A percentile compares a stretch with the other conserved stretches of the same genome.
Evolutionary conservation across 306 rosid genomes (phyloP).

Genomic region (Cicer chorassanicum): DNA sequence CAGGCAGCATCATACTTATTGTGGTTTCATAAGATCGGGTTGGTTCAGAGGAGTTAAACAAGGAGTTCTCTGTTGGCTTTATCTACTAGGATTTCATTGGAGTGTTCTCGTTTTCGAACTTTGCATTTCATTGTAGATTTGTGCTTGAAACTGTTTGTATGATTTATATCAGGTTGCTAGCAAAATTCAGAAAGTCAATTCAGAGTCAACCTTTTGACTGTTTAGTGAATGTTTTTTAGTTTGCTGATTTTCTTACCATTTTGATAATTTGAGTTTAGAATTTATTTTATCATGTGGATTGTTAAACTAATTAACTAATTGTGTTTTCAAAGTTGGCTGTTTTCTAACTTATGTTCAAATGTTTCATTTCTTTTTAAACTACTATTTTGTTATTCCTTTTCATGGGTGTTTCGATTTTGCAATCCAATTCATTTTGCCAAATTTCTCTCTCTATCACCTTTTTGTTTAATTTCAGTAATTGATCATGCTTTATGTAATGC

Average conservation of each 20-base stretch:
- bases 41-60: slow-evolving; percentile 14
- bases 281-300: background rate
- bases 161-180: slow-evolving; percentile 7
- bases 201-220: slow-evolving; percentile 26
- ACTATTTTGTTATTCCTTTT: slow-evolving; percentile 1
- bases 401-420: background rate
- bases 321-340: background rate
- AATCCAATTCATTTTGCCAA: background rate
- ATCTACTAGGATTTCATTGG: background rate
- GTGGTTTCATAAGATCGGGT: background rate
- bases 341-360: background rate
- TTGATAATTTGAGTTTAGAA: background rate
- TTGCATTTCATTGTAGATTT: background rate
- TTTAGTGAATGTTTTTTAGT: slow-evolving; percentile 13
- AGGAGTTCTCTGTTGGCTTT: slow-evolving; percentile 18
- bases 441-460: background rate
- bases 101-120: slow-evolving; percentile 6
- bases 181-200: slow-evolving; percentile 19
- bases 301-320: background rate
- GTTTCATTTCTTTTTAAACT: background rate
- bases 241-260: slow-evolving; percentile 19
- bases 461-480: background rate
- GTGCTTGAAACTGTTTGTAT: slow-evolving; percentile 2
- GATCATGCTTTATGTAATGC: slow-evolving; percentile 32
- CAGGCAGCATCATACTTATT: background rate